A percentile compares a stretch with the other conserved stretches of the same genome.
phyloP scores from a whole-genome alignment of 805 yeast species.

The Hanseniaspora occidentalis region DNA sequence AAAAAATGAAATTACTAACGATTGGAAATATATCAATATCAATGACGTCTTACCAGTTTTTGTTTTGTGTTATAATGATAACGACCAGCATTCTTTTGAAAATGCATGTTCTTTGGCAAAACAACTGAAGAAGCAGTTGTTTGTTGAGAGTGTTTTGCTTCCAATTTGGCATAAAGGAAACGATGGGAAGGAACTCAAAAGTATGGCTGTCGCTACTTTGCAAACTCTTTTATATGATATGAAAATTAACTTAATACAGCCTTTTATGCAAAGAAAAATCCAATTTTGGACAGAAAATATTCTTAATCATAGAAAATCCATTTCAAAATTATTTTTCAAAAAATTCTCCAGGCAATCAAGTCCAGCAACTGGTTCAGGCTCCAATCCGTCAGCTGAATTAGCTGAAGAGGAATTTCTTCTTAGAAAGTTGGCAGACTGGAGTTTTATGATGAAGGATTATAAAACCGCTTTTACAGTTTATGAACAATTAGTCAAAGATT shows the following conservation, averaged over 20 bases:
- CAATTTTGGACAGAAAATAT: slow-evolving; percentile 76
- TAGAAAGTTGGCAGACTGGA: slow-evolving; percentile 84
- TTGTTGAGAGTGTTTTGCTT: slow-evolving; percentile 22
- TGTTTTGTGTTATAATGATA: slow-evolving; percentile 37
- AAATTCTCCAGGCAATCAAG: slow-evolving; percentile 11
- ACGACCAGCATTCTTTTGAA: slow-evolving; percentile 32
- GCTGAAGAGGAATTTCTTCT: slow-evolving; percentile 44
- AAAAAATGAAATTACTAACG: slow-evolving; percentile 19
- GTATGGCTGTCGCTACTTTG: slow-evolving; percentile 13
- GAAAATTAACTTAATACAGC: slow-evolving; percentile 30
- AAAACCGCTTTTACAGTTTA: slow-evolving; percentile 73
- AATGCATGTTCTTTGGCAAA: slow-evolving; percentile 28
- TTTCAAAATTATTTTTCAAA: slow-evolving; percentile 45
- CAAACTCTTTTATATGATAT: slow-evolving; percentile 17
- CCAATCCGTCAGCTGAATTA: neutral
- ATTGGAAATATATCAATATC: slow-evolving; percentile 55
- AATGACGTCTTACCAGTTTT: slow-evolving; percentile 48
- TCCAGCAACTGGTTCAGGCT: neutral
- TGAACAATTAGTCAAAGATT: slow-evolving; percentile 70
- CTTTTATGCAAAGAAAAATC: slow-evolving; percentile 79
- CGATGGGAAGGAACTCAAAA: slow-evolving; percentile 10
- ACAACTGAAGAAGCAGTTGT: slow-evolving; percentile 30
- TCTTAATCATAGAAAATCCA: slow-evolving; percentile 60
- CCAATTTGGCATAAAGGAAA: slow-evolving; percentile 17
- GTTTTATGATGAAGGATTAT: slow-evolving; percentile 82